Evolutionary conservation across 2,329 filamentous ascomycete species (phyloP), one percentile per base, ranked within the genome.

Genomic region (Plectosphaerella plurivora): DNA sequence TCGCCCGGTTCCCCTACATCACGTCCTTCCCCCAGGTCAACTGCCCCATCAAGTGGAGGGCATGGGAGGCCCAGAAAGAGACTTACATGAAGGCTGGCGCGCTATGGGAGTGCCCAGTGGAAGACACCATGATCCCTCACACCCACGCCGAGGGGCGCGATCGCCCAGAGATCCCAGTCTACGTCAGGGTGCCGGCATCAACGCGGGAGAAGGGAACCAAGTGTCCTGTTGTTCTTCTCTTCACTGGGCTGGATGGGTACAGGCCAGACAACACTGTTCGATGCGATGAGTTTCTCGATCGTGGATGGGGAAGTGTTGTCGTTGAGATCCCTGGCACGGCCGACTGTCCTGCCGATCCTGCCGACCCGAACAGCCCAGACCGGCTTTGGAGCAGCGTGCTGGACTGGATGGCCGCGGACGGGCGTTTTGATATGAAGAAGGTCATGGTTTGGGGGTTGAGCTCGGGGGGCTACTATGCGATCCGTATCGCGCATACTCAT

Each of bases 401-500:
- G 4, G 76, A 77, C 35, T 88, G 84, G 78, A 71, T 86, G 73
- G 68, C 62, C 2, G 53, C 63, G 3, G 68, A 79, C 48, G 67
- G 71, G 2, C 62, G 70, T 28, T 82, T 87, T 59, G 77, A 88
- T 62, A 79, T 79, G 74, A 59, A 61, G 2, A 75, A 73, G 35
- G 68, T 89, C 8, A 66, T 84, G 55, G 79, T 76, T 46, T 88
- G 85, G 84, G 86, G 85, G 0, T 68, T 88, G 35, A 84, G 80
- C 57, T 75, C 79, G 0, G 86, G 86, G 28, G 85, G 85, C 0
- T 88, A 87, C 72, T 87, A 88, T 66, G 84, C 85, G 18, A 73
- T 84, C 37, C 78, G 85, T 16, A 74, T 82, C n/a, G 84, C 85
- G 45, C 83, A 87, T 65, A 88, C 84, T n/a, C 86, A 88, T 63